phyloP scores from a whole-genome alignment of 495 filamentous ascomycete species.

The Daldinia loculata region DNA sequence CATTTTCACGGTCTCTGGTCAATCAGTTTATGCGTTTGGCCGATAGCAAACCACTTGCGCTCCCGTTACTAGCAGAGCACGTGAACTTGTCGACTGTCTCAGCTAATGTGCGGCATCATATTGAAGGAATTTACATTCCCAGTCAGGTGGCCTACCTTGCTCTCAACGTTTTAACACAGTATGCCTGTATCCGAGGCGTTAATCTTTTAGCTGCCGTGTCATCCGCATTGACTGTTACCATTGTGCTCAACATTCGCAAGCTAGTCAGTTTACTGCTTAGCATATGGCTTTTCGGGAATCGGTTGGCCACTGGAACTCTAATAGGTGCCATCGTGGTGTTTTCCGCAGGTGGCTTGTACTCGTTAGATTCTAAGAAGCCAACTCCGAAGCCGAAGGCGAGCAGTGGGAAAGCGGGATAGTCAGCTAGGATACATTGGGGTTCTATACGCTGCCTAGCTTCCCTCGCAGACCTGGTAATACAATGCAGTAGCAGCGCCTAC shows the following conservation, averaged over 20 bases:
- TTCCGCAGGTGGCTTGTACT: conserved; percentile 86
- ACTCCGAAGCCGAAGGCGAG: conserved; percentile 33
- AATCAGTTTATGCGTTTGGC: conserved; percentile 62
- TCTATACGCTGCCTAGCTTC: not conserved
- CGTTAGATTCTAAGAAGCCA: conserved; percentile 68
- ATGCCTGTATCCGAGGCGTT: conserved; percentile 92
- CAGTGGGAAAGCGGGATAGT: conserved; percentile 38
- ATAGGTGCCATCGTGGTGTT: conserved; percentile 87
- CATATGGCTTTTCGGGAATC: conserved; percentile 92
- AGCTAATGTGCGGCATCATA: conserved; percentile 40
- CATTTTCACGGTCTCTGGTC: conserved; percentile 61
- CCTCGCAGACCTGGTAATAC: conserved; percentile 7
- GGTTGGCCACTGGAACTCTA: conserved; percentile 75
- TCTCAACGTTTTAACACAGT: conserved; percentile 90
- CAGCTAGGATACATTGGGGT: not conserved
- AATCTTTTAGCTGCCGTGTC: conserved; percentile 86
- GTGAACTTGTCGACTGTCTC: conserved; percentile 45
- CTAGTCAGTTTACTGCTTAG: conserved; percentile 90
- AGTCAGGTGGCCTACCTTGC: conserved; percentile 75
- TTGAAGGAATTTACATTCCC: conserved; percentile 62
- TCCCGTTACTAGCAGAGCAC: conserved; percentile 50
- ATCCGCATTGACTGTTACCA: conserved; percentile 92
- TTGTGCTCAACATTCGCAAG: conserved; percentile 94
- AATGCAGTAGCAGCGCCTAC: not conserved
- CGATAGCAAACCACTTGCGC: conserved; percentile 55